Evolutionary conservation across 225 moss, liverwort and hornwort genomes (phyloP).

Genomic region (Bryoerythrophyllum caledonicum): DNA sequence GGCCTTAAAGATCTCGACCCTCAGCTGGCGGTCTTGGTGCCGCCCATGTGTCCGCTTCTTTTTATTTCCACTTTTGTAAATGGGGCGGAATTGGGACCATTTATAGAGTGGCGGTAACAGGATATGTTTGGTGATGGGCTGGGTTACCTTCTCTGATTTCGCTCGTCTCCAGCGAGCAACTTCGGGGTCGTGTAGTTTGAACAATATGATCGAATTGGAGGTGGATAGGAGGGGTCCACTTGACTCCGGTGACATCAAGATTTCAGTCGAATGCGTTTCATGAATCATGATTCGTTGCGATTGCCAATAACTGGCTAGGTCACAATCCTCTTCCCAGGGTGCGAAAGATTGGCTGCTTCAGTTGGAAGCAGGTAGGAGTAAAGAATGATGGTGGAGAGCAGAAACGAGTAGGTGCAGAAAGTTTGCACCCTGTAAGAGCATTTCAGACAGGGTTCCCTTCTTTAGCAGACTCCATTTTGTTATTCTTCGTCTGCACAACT

Average conservation of each 20-base stretch:
- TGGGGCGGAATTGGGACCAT: too few species aligned
- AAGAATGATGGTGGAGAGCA: slow-evolving; percentile 10
- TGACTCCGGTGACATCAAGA: not conserved
- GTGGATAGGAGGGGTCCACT: slow-evolving; percentile 5
- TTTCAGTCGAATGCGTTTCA: slow-evolving; percentile 6
- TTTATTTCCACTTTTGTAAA: too few species aligned
- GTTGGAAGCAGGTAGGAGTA: slow-evolving; percentile 3
- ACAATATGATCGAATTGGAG: slow-evolving; percentile 2
- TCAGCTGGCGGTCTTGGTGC: not conserved
- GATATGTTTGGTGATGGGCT: too few species aligned
- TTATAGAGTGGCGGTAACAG: too few species aligned
- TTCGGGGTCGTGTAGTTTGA: not conserved
- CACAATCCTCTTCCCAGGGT: not conserved
- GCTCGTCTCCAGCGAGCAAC: not conserved
- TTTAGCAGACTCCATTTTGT: slow-evolving; percentile 40
- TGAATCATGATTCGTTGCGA: not conserved
- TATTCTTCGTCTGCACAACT: slow-evolving; percentile 68
- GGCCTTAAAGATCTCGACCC: not conserved
- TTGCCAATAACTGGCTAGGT: slow-evolving; percentile 1
- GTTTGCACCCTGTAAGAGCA: slow-evolving; percentile 6
- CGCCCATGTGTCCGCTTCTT: slow-evolving; percentile 8
- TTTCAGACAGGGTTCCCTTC: slow-evolving; percentile 13
- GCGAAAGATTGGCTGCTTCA: slow-evolving; percentile 4
- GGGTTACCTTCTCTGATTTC: not conserved
- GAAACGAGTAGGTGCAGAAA: slow-evolving; percentile 3